Conservation (phyloP, 2,329 filamentous ascomycete species). For the Hysterium pulicare region DNA sequence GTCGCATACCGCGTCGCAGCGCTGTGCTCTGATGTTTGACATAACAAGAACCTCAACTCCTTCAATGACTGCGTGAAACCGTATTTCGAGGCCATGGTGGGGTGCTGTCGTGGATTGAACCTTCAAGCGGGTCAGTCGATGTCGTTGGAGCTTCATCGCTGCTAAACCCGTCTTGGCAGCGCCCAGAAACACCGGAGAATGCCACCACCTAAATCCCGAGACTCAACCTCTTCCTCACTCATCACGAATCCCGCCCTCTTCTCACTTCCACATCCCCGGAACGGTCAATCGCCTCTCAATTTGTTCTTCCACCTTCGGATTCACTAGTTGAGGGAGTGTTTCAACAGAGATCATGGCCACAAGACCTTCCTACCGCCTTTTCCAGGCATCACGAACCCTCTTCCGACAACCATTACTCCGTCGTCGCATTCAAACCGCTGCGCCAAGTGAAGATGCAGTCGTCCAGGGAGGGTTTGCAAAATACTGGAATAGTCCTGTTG, state of each 20-base stretch:
- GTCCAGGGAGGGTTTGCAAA: conserved; percentile 60
- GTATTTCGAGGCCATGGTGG: conserved; percentile 84
- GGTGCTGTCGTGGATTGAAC: conserved; percentile 1
- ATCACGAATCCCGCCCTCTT: conserved; percentile 46
- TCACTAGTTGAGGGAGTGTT: conserved; percentile 1
- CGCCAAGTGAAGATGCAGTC: conserved; percentile 35
- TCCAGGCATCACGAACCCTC: conserved; percentile 50
- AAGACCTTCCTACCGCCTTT: conserved; percentile 57
- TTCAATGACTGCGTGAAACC: conserved; percentile 84
- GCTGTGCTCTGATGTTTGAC: conserved; percentile 89
- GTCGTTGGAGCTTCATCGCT: neutral
- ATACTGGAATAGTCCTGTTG: conserved; percentile 56
- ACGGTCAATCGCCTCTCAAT: too few species aligned
- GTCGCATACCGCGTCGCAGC: conserved; percentile 72
- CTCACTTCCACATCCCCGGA: too few species aligned
- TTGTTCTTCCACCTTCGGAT: conserved; percentile 5
- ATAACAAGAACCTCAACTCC: conserved; percentile 96
- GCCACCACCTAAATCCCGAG: conserved; percentile 2
- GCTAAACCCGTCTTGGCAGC: conserved; percentile 5
- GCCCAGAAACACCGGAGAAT: conserved; percentile 6
- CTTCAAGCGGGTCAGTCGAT: neutral
- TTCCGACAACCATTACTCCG: conserved; percentile 55
- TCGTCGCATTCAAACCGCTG: conserved; percentile 65
- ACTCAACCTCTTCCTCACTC: conserved; percentile 7
- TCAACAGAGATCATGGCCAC: conserved; percentile 48